Evolutionary conservation across 495 filamentous ascomycete genomes (phyloP).

Genomic region (Geopyxis carbonaria): DNA sequence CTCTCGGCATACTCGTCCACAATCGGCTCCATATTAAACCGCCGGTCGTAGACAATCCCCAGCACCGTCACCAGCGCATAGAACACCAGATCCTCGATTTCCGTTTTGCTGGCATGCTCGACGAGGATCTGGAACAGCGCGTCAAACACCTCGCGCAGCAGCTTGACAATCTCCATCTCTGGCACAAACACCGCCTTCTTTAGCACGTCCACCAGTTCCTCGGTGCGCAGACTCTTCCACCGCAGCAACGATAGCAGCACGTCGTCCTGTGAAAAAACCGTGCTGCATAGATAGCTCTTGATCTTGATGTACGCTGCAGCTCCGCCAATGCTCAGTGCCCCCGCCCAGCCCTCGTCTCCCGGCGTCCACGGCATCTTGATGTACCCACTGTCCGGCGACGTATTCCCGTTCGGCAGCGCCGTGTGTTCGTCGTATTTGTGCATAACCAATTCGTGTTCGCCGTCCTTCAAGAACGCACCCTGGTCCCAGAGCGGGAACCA

Average conservation of each 20-base stretch:
- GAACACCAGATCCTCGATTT: constrained; percentile 86
- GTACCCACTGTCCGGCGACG: constrained; percentile 54
- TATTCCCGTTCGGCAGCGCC: constrained; percentile 29
- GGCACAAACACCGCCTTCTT: constrained; percentile 80
- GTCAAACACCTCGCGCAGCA: constrained; percentile 77
- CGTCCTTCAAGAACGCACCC: constrained; percentile 80
- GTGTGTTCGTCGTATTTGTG: constrained; percentile 87
- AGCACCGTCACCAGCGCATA: constrained; percentile 75
- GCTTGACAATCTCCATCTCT: constrained; percentile 93
- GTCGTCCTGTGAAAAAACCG: constrained; percentile 85
- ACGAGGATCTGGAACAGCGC: constrained; percentile 80
- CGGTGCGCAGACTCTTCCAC: constrained; percentile 66
- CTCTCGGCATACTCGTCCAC: constrained; percentile 84
- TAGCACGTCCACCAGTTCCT: constrained; percentile 51
- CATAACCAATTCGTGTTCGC: constrained; percentile 59
- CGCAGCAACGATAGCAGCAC: constrained; percentile 65
- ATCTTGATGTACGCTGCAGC: constrained; percentile 53
- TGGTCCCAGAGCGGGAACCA: constrained; percentile 91
- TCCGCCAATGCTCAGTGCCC: constrained; percentile 17
- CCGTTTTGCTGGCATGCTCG: constrained; percentile 72
- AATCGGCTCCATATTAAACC: constrained; percentile 77
- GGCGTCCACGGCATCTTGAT: constrained; percentile 63
- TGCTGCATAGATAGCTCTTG: constrained; percentile 87
- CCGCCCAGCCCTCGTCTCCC: constrained; percentile 20
- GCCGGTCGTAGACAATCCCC: constrained; percentile 81